Evolutionary conservation across 1,139 yeast genomes (phyloP).

Genomic region (Blastobotrys apis): DNA sequence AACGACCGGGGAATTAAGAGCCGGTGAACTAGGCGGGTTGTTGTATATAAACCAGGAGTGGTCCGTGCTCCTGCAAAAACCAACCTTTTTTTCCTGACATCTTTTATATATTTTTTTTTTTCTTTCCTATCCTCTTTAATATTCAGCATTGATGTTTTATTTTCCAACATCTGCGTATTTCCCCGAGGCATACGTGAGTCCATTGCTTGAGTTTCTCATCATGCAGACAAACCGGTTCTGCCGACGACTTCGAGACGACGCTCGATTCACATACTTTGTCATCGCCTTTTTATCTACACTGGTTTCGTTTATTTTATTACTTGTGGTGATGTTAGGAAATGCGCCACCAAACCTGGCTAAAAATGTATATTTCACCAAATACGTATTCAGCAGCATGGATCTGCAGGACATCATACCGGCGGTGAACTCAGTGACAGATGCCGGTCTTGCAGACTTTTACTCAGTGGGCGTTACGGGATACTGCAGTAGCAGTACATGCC

Average conservation of each 20-base stretch:
- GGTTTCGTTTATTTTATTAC: not conserved
- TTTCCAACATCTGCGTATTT: slow-evolving; percentile 1
- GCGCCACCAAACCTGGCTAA: slow-evolving; percentile 7
- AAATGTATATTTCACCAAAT: slow-evolving; percentile 1
- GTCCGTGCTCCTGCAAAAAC: too few species aligned
- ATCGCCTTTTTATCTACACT: not conserved
- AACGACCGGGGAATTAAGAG: too few species aligned
- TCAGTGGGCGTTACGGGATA: slow-evolving; percentile 9
- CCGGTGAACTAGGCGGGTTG: too few species aligned
- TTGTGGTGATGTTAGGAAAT: slow-evolving; percentile 8
- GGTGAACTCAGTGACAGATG: not conserved
- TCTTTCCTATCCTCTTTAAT: too few species aligned
- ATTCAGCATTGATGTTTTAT: too few species aligned
- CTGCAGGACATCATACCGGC: not conserved
- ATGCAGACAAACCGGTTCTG: not conserved
- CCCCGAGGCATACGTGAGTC: slow-evolving; percentile 1
- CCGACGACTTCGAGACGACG: not conserved
- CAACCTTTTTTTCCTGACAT: too few species aligned
- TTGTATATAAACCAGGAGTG: too few species aligned
- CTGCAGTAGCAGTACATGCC: slow-evolving; percentile 4
- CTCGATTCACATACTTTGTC: not conserved
- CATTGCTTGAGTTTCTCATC: not conserved
- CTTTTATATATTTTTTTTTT: too few species aligned
- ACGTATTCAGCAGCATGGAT: not conserved
- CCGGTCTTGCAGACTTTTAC: slow-evolving; percentile 1